These are phyloP conservation scores for Apostasia shenzhenica DNA, from an alignment of 106 monocot genomes.

Conservation along the genomic window DNA sequence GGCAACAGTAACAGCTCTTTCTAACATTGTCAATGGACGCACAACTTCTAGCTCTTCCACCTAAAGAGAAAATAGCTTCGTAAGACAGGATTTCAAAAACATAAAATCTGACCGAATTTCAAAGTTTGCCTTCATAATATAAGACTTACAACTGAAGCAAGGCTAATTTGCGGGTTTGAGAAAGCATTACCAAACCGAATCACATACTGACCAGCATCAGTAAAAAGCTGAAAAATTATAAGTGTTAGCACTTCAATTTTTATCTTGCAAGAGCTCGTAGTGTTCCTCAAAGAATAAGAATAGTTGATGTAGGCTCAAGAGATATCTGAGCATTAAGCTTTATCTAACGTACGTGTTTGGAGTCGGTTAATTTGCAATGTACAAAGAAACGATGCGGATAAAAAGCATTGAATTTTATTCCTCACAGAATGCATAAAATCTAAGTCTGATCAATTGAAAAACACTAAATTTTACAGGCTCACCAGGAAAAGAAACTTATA, in stretches of 20 bases:
- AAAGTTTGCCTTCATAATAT: background rate
- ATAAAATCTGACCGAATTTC: background rate
- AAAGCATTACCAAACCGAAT: constrained; percentile 72
- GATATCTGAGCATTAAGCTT: no score
- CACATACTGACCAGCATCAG: constrained; percentile 97
- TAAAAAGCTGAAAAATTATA: constrained; percentile 68
- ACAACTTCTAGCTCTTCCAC: constrained; percentile 42
- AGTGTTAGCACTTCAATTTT: no score
- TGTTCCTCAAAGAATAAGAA: no score
- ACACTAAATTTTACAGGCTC: background rate
- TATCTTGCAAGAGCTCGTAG: no score
- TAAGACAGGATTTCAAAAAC: background rate
- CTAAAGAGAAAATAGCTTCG: constrained; percentile 16
- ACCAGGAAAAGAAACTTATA: background rate
- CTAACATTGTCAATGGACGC: constrained; percentile 45
- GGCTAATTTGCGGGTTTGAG: constrained; percentile 12
- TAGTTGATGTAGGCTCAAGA: no score
- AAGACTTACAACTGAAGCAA: constrained; percentile 32
- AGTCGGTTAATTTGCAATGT: no score
- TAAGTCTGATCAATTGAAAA: no score
- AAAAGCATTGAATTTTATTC: no score
- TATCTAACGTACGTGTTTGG: no score
- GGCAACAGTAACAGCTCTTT: constrained; percentile 64
- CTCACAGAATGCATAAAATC: no score
- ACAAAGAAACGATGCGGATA: no score